Evolutionary conservation across 805 yeast species (phyloP).

Genomic region (Starmerella stigmatis): DNA sequence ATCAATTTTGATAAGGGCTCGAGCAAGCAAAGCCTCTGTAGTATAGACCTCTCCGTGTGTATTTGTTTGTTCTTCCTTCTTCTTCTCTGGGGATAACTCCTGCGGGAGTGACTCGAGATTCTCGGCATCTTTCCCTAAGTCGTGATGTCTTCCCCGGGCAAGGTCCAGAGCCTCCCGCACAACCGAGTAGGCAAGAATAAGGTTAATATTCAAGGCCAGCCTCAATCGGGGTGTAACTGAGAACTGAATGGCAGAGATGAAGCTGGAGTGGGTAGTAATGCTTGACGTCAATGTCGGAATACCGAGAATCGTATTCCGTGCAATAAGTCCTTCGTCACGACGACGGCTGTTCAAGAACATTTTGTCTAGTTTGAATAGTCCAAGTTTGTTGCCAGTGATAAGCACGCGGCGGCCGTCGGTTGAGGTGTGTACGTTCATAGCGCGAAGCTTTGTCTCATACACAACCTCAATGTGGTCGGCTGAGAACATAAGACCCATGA

Average conservation of each 20-base stretch:
- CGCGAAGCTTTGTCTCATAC: constrained; percentile 10
- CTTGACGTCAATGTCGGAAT: constrained; percentile 13
- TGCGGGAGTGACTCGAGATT: neutral
- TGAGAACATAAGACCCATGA: constrained; percentile 20
- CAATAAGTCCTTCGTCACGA: constrained; percentile 8
- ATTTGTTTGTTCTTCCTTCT: neutral
- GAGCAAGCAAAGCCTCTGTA: constrained; percentile 6
- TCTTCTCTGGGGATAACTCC: neutral
- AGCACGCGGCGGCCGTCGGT: constrained; percentile 22
- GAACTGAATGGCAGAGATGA: constrained; percentile 4
- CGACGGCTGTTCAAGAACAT: constrained; percentile 9
- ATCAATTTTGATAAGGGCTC: constrained; percentile 31
- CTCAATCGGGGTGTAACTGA: constrained; percentile 19
- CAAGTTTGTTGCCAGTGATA: constrained; percentile 11
- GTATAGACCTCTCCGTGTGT: constrained; percentile 4
- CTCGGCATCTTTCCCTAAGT: neutral
- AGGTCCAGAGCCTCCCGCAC: constrained; percentile 23
- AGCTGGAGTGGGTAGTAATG: constrained; percentile 9
- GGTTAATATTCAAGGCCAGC: constrained; percentile 21
- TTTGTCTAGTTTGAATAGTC: constrained; percentile 18
- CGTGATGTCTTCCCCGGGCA: constrained; percentile 6
- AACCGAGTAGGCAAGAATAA: constrained; percentile 24
- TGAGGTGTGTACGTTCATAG: neutral
- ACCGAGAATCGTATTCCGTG: constrained; percentile 10
- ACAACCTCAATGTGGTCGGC: constrained; percentile 7